Percentiles rank a stretch among this genome's conserved stretches.
Conservation (phyloP, 1,139 yeast genomes). For the Nadsonia starkeyi-henricii region DNA sequence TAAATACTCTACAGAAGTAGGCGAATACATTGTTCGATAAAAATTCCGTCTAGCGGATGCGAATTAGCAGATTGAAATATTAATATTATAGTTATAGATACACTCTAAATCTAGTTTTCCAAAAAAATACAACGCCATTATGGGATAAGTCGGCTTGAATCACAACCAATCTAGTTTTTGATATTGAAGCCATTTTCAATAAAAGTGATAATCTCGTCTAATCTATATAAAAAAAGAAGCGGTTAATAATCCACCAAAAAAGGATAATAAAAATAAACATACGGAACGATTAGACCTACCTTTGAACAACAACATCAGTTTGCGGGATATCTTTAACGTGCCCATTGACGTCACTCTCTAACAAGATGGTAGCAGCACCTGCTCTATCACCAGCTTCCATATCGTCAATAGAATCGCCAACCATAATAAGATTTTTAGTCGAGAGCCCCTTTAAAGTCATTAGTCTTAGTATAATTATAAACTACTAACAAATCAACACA, state of each 20-base stretch:
- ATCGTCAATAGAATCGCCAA: slow-evolving; percentile 56
- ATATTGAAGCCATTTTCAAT: slow-evolving; percentile 25
- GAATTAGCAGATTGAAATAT: neutral
- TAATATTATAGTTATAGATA: neutral
- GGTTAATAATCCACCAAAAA: neutral
- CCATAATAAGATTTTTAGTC: slow-evolving; percentile 42
- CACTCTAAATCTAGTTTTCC: neutral
- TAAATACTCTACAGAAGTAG: slow-evolving; percentile 58
- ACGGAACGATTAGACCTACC: slow-evolving; percentile 7
- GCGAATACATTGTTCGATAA: slow-evolving; percentile 40
- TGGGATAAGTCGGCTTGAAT: too few species aligned
- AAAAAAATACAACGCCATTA: too few species aligned
- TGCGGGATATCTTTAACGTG: slow-evolving; percentile 25
- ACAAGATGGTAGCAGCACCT: slow-evolving; percentile 40
- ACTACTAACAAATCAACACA: neutral
- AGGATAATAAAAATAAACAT: neutral
- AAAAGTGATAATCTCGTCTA: slow-evolving; percentile 30
- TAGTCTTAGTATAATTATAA: neutral
- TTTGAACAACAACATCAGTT: slow-evolving; percentile 31
- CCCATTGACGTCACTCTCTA: slow-evolving; percentile 35
- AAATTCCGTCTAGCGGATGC: neutral
- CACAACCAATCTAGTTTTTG: slow-evolving; percentile 7
- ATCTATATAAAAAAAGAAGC: slow-evolving; percentile 13
- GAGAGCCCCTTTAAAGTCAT: slow-evolving; percentile 16
- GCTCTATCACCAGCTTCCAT: slow-evolving; percentile 46